Conservation (phyloP, 192 early-diverging fungal species). For the Diversispora epigaea region DNA sequence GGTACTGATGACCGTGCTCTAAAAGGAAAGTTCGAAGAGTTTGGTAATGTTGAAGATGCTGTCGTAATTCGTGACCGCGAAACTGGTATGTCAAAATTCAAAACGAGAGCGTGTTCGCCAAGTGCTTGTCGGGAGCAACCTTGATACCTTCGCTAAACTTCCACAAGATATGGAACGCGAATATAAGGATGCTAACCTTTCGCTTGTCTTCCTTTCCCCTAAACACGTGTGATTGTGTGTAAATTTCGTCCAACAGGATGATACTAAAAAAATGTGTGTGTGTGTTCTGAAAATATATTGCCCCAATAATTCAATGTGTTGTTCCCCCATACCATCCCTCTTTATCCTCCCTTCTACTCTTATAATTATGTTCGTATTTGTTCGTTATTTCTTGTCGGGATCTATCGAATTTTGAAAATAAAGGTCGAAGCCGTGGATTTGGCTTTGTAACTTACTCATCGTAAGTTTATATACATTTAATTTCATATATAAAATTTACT, state of each 20-base stretch:
- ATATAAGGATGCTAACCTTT: conserved; percentile 27
- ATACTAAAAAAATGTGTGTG: conserved; percentile 1
- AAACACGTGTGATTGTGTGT: neutral
- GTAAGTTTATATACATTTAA: neutral
- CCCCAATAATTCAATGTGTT: conserved; percentile 12
- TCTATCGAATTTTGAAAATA: neutral
- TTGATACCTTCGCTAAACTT: conserved; percentile 8
- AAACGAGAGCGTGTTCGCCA: neutral
- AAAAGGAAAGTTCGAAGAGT: conserved; percentile 55
- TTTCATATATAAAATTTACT: conserved; percentile 47
- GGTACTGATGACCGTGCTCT: conserved; percentile 62
- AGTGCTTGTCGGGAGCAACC: conserved; percentile 5
- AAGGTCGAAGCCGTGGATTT: conserved; percentile 78
- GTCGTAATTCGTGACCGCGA: conserved; percentile 71
- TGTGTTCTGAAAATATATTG: neutral
- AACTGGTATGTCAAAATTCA: conserved; percentile 58
- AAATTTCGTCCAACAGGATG: conserved; percentile 13
- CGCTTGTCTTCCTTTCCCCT: conserved; percentile 14
- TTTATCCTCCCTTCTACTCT: neutral
- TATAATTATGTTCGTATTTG: conserved; percentile 28
- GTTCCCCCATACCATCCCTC: neutral
- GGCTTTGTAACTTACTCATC: conserved; percentile 71
- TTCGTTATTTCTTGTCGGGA: neutral
- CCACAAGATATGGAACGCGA: conserved; percentile 5
- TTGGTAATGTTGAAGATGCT: conserved; percentile 63